Percentiles rank a stretch among this genome's conserved stretches.
Conservation (phyloP, 495 filamentous ascomycete genomes). For the Lepidopterella palustris region DNA sequence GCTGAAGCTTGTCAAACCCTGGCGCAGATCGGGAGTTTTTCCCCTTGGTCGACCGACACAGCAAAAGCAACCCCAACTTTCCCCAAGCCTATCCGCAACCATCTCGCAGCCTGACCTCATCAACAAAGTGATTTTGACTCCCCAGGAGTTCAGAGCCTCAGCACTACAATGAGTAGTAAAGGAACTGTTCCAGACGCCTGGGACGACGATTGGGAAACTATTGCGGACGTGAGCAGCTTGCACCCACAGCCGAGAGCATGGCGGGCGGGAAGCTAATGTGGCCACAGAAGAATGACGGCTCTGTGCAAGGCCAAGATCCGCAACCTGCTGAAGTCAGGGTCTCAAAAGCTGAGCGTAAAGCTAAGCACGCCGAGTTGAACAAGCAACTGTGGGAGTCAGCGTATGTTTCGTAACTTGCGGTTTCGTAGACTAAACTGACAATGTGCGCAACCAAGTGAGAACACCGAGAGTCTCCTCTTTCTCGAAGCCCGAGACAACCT, state of each 20-base stretch:
- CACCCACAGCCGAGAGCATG: not conserved
- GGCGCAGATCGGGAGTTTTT: not conserved
- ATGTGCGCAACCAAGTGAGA: constrained; percentile 40
- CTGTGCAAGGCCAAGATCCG: constrained; percentile 1
- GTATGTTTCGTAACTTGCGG: constrained; percentile 47
- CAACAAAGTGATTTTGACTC: no score
- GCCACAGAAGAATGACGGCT: constrained; percentile 38
- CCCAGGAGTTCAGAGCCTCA: not conserved
- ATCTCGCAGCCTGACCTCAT: no score
- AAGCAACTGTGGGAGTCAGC: constrained; percentile 83
- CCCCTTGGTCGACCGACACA: not conserved
- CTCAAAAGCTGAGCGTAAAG: constrained; percentile 68
- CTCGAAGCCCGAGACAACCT: constrained; percentile 58
- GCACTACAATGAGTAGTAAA: constrained; percentile 40
- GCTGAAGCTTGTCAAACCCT: not conserved
- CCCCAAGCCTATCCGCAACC: no score
- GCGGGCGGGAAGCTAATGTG: constrained; percentile 5
- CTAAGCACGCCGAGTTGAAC: constrained; percentile 74
- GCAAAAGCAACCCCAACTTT: no score
- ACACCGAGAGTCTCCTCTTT: constrained; percentile 64
- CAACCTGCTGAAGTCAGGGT: constrained; percentile 37
- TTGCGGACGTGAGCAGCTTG: constrained; percentile 57
- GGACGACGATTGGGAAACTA: constrained; percentile 83
- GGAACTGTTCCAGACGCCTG: constrained; percentile 66
- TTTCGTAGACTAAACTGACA: constrained; percentile 9